phyloP scores from a whole-genome alignment of 805 yeast species.

The Candida arabinofermentans region DNA sequence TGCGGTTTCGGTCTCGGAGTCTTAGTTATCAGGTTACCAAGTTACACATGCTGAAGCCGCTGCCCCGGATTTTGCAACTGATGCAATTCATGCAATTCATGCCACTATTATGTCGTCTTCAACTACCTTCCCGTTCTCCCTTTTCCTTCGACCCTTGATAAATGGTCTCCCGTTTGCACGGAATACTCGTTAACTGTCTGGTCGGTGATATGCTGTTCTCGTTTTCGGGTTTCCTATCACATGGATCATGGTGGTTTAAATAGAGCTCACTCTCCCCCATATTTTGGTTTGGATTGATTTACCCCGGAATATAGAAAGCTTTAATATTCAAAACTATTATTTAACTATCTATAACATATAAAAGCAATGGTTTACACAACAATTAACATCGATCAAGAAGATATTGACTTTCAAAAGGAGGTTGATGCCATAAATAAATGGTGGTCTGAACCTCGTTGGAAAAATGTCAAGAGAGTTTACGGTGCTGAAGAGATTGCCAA shows the following conservation, averaged over 20 bases:
- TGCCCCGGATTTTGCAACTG: background rate
- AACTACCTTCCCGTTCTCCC: background rate
- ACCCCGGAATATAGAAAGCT: no score
- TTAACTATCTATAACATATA: background rate
- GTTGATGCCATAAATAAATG: constrained; percentile 73
- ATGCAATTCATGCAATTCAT: no score
- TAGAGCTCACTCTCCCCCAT: background rate
- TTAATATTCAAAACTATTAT: no score
- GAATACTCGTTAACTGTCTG: no score
- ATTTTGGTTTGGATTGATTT: no score
- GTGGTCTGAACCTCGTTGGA: constrained; percentile 96
- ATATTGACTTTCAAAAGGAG: constrained; percentile 59
- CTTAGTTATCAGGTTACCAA: no score
- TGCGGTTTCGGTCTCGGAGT: no score
- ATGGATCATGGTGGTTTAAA: background rate
- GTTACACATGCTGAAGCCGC: background rate
- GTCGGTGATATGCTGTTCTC: no score
- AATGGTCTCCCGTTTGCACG: no score
- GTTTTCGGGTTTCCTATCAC: no score
- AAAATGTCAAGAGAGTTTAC: constrained; percentile 80
- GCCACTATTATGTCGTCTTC: no score
- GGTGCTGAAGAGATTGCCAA: constrained; percentile 83
- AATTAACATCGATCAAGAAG: constrained; percentile 60
- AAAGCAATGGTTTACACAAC: constrained; percentile 45
- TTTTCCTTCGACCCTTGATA: background rate